Conservation (phyloP, 2,329 filamentous ascomycete genomes). For the Graphium sp. region DNA sequence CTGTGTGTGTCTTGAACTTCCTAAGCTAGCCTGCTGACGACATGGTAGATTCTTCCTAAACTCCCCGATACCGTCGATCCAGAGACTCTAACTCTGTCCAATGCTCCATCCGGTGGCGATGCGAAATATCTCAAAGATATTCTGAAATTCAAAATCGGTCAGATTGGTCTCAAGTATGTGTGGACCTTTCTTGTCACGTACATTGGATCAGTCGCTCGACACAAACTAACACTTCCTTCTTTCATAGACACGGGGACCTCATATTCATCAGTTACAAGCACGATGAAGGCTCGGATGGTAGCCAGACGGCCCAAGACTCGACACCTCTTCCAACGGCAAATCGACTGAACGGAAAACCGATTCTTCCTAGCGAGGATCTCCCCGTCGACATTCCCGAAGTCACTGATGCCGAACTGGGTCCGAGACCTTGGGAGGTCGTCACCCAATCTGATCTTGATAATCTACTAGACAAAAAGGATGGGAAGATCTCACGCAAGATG, state of each 20-base stretch:
- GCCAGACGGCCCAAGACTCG: conserved; percentile 18
- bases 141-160: conserved; percentile 32
- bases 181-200: not conserved
- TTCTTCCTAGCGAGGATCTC: conserved; percentile 50
- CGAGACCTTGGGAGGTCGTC: conserved; percentile 63
- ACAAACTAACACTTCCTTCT: conserved; percentile 11
- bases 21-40: not conserved
- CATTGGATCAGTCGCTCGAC: not conserved
- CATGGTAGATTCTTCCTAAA: conserved; percentile 33
- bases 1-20: not conserved
- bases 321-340: conserved; percentile 30
- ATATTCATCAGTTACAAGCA: conserved; percentile 73
- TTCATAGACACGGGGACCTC: conserved; percentile 66
- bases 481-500: conserved; percentile 64
- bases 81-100: conserved; percentile 42
- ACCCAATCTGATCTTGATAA: conserved; percentile 81
- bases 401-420: conserved; percentile 40
- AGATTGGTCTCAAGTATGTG: conserved; percentile 41
- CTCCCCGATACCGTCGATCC: conserved; percentile 47
- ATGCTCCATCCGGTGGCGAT: conserved; percentile 39
- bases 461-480: conserved; percentile 68
- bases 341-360: conserved; percentile 62
- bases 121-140: conserved; percentile 43
- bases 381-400: conserved; percentile 51
- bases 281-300: conserved; percentile 23